A percentile compares a stretch with the other conserved stretches of the same genome.
Evolutionary conservation across 306 rosid genomes (phyloP).

Genomic region (Sophora flavescens): DNA sequence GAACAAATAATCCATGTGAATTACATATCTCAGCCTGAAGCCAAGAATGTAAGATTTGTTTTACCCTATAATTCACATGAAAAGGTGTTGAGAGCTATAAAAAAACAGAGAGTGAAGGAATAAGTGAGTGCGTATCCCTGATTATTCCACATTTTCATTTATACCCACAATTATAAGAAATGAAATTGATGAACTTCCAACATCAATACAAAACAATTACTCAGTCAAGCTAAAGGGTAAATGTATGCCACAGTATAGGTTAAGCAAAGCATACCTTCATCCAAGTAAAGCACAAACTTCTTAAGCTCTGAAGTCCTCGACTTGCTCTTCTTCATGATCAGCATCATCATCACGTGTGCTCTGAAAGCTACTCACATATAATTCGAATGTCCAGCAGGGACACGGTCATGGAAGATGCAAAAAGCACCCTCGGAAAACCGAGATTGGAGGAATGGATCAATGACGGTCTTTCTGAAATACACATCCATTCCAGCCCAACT

Average conservation of each 20-base stretch:
- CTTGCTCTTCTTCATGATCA: slow-evolving; percentile 48
- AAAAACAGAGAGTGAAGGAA: background rate
- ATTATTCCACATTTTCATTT: slow-evolving; percentile 13
- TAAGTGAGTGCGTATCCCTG: background rate
- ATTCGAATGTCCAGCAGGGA: slow-evolving; percentile 40
- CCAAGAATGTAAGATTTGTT: background rate
- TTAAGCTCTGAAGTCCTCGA: slow-evolving; percentile 54
- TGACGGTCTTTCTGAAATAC: slow-evolving; percentile 35
- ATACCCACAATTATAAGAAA: slow-evolving; percentile 10
- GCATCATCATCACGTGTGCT: slow-evolving; percentile 46
- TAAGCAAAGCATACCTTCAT: slow-evolving; percentile 61
- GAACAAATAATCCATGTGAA: slow-evolving; percentile 19
- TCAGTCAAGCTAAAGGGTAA: slow-evolving; percentile 13
- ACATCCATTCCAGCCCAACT: slow-evolving; percentile 69
- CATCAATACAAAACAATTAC: slow-evolving; percentile 18
- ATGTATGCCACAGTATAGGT: background rate
- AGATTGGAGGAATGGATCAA: slow-evolving; percentile 65
- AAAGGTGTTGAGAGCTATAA: background rate
- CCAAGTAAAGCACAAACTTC: slow-evolving; percentile 60
- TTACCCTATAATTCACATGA: background rate
- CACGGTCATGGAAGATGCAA: slow-evolving; percentile 58
- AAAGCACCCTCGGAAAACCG: slow-evolving; percentile 65
- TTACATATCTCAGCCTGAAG: background rate
- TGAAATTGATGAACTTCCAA: slow-evolving; percentile 19
- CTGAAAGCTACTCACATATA: slow-evolving; percentile 35